Percentiles rank a stretch among this genome's conserved stretches.
These are phyloP conservation scores for Calonectria pteridis DNA, from an alignment of 2,329 filamentous ascomycete species.

Conservation along the genomic window DNA sequence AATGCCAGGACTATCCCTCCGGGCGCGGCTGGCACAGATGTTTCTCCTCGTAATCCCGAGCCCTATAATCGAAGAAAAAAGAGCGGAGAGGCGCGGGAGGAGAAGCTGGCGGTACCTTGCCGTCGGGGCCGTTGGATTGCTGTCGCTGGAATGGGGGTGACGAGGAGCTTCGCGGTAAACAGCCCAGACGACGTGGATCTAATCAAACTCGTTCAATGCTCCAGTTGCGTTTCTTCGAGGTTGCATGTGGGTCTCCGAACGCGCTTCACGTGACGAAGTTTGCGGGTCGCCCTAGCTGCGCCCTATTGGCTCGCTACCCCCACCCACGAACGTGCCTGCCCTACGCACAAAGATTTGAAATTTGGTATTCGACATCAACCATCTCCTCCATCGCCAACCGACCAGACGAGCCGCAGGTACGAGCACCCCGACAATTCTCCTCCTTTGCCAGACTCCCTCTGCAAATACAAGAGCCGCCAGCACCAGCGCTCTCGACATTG, in stretches of 20 bases:
- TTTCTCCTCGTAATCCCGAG: constrained; percentile 27
- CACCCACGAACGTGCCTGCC: constrained; percentile 52
- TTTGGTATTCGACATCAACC: constrained; percentile 52
- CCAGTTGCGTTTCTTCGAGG: constrained; percentile 36
- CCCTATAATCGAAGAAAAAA: constrained; percentile 24
- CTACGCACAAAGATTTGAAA: constrained; percentile 60
- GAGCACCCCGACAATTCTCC: constrained; percentile 42
- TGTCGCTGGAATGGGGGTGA: constrained; percentile 41
- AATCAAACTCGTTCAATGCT: constrained; percentile 34
- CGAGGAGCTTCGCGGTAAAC: constrained; percentile 41
- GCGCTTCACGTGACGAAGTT: constrained; percentile 44
- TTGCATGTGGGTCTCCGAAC: constrained; percentile 16
- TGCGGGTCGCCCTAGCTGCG: constrained; percentile 11
- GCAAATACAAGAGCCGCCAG: constrained; percentile 39
- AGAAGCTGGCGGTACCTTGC: constrained; percentile 34
- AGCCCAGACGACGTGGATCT: constrained; percentile 38
- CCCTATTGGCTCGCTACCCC: constrained; percentile 54
- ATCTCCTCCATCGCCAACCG: constrained; percentile 54
- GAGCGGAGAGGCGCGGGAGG: constrained; percentile 32
- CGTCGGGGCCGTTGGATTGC: constrained; percentile 41
- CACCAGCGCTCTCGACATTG: constrained; percentile 28
- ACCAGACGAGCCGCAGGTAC: constrained; percentile 58
- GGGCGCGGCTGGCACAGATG: constrained; percentile 29
- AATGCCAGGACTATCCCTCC: constrained; percentile 24
- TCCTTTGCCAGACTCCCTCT: constrained; percentile 33